Percentiles rank a stretch among this genome's conserved stretches.
Evolutionary conservation across 208 protist species (phyloP).

Genomic region (Herpetomonas samuelpessoai): DNA sequence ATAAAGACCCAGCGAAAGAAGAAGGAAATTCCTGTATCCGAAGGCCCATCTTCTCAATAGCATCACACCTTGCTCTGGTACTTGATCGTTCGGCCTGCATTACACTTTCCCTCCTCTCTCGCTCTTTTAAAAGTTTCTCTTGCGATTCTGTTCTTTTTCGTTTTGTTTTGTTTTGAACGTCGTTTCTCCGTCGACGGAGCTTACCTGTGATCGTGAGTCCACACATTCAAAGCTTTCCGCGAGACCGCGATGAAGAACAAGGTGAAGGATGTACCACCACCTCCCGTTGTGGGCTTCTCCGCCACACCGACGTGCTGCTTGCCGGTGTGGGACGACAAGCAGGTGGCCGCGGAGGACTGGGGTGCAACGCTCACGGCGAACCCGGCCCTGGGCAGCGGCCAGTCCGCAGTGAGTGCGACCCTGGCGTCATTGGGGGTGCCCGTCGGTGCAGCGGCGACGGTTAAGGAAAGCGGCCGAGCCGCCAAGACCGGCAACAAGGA

Average conservation of each 20-base stretch:
- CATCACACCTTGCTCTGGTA: too few species aligned
- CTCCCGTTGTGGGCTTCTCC: constrained; percentile 7
- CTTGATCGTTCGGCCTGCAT: too few species aligned
- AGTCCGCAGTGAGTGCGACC: neutral
- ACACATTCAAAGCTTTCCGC: too few species aligned
- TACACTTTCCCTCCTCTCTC: too few species aligned
- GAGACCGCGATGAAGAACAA: neutral
- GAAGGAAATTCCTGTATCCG: too few species aligned
- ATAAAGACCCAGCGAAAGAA: too few species aligned
- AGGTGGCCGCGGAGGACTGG: constrained; percentile 80
- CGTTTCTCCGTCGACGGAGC: too few species aligned
- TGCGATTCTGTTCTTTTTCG: too few species aligned
- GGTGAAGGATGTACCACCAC: neutral
- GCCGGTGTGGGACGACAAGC: constrained; percentile 73
- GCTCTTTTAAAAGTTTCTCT: too few species aligned
- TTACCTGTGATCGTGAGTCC: too few species aligned
- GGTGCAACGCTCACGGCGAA: constrained; percentile 28
- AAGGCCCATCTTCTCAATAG: too few species aligned
- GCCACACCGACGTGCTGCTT: constrained; percentile 20
- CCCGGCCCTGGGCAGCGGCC: neutral
- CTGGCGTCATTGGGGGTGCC: neutral
- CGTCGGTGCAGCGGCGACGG: neutral
- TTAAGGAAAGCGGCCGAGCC: neutral
- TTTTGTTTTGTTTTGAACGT: too few species aligned
- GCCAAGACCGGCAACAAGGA: constrained; percentile 5